Evolutionary conservation across 1,284 basidiomycete genomes (phyloP).

Genomic region (Naganishia sp.): DNA sequence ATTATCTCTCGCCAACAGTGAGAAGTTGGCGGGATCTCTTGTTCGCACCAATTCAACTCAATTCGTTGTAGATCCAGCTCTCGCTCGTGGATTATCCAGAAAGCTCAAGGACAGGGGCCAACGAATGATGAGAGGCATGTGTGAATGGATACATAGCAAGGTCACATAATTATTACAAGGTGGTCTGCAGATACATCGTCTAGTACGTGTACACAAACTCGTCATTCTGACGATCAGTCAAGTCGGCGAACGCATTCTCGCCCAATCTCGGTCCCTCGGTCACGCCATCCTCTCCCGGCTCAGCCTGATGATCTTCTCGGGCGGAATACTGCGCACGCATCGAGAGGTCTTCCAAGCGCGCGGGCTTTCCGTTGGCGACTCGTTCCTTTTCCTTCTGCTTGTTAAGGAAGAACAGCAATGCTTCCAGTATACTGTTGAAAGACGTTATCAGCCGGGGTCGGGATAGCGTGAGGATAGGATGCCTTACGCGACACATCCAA

Average conservation of each 20-base stretch:
- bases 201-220: conserved; percentile 39
- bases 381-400: conserved; percentile 44
- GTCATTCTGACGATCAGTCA: conserved; percentile 45
- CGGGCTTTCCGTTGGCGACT: conserved; percentile 46
- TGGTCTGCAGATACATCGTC: too few relatives aligned
- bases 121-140: too few relatives aligned
- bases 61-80: too few relatives aligned
- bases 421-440: conserved; percentile 27
- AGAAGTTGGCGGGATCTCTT: too few relatives aligned
- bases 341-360: conserved; percentile 45
- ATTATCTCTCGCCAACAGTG: too few relatives aligned
- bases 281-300: conserved; percentile 32
- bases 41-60: too few relatives aligned
- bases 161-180: too few relatives aligned
- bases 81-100: too few relatives aligned
- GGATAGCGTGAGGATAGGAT: neutral
- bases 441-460: neutral
- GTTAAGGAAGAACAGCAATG: conserved; percentile 41
- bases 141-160: too few relatives aligned
- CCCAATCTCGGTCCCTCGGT: conserved; percentile 34
- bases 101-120: too few relatives aligned
- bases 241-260: conserved; percentile 41
- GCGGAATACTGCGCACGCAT: conserved; percentile 39
- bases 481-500: conserved; percentile 28
- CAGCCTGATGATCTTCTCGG: conserved; percentile 26